These are phyloP conservation scores for Ceratobasidium sp. DNA, from an alignment of 1,284 basidiomycete species.

Conservation along the genomic window DNA sequence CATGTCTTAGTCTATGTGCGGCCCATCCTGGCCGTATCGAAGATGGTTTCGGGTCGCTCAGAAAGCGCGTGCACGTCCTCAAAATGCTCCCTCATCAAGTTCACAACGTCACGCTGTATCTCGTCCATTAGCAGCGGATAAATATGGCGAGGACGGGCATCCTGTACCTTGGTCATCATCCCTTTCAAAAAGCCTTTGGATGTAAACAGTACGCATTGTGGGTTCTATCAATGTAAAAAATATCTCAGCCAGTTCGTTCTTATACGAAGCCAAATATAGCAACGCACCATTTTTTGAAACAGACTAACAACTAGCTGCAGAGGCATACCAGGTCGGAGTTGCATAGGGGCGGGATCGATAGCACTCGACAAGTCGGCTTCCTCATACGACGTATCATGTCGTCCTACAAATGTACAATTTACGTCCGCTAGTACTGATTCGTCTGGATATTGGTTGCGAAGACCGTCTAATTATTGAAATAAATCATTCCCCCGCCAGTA, in stretches of 20 bases:
- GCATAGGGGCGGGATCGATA: slow-evolving; percentile 71
- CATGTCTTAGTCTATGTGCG: not conserved
- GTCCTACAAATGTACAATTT: slow-evolving; percentile 45
- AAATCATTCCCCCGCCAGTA: too few species aligned
- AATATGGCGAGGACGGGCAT: not conserved
- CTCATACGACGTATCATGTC: slow-evolving; percentile 50
- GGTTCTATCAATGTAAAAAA: slow-evolving; percentile 67
- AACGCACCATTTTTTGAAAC: slow-evolving; percentile 77
- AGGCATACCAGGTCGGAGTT: slow-evolving; percentile 75
- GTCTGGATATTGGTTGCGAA: slow-evolving; percentile 33
- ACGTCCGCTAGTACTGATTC: slow-evolving; percentile 23
- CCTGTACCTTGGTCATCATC: slow-evolving; percentile 68
- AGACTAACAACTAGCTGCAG: slow-evolving; percentile 76
- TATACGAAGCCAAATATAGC: too few species aligned
- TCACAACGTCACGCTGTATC: slow-evolving; percentile 69
- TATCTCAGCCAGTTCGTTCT: too few species aligned
- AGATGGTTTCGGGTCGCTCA: slow-evolving; percentile 38
- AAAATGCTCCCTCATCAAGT: slow-evolving; percentile 70
- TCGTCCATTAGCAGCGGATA: not conserved
- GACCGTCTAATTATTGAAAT: slow-evolving; percentile 46
- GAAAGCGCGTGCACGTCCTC: slow-evolving; percentile 65
- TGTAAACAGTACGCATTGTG: slow-evolving; percentile 76
- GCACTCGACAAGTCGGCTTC: slow-evolving; percentile 65
- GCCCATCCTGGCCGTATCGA: not conserved
- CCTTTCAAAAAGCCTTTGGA: slow-evolving; percentile 70